These are phyloP conservation scores for Botrytis sinoallii DNA, from an alignment of 2,329 filamentous ascomycete genomes.

Conservation along the genomic window DNA sequence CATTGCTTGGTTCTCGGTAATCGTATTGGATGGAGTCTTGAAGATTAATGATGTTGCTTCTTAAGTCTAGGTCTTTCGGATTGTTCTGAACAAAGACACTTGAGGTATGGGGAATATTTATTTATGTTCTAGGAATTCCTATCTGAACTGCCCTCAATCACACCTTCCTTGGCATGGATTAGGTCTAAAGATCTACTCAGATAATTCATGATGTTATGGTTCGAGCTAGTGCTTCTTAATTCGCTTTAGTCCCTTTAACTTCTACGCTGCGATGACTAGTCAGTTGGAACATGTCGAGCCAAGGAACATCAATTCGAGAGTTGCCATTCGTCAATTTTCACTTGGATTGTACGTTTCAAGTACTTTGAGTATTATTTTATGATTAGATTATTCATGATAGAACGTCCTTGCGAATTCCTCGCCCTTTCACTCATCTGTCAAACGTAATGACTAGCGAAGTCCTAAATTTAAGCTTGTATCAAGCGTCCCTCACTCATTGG, in stretches of 20 bases:
- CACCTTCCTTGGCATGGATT: not conserved
- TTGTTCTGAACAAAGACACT: not conserved
- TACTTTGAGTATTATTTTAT: not conserved
- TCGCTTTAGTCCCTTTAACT: not conserved
- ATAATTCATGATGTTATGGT: not conserved
- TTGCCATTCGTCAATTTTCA: not conserved
- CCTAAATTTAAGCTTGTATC: not conserved
- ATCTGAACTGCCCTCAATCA: not conserved
- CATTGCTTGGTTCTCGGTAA: not conserved
- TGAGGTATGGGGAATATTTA: not conserved
- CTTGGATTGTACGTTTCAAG: not conserved
- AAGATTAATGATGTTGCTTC: not conserved
- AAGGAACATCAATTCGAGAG: not conserved
- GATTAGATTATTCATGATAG: not conserved
- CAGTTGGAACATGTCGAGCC: not conserved
- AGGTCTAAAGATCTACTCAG: not conserved
- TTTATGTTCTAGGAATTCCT: not conserved
- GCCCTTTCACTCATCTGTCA: not conserved
- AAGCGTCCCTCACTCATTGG: not conserved
- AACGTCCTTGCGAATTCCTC: not conserved
- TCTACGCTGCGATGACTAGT: not conserved
- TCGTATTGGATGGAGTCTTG: not conserved
- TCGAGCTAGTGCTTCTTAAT: not conserved
- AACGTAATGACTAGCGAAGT: not conserved
- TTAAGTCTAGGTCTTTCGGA: not conserved